phyloP scores from a whole-genome alignment of 306 rosid genomes.

The Cucurbita moschata region DNA sequence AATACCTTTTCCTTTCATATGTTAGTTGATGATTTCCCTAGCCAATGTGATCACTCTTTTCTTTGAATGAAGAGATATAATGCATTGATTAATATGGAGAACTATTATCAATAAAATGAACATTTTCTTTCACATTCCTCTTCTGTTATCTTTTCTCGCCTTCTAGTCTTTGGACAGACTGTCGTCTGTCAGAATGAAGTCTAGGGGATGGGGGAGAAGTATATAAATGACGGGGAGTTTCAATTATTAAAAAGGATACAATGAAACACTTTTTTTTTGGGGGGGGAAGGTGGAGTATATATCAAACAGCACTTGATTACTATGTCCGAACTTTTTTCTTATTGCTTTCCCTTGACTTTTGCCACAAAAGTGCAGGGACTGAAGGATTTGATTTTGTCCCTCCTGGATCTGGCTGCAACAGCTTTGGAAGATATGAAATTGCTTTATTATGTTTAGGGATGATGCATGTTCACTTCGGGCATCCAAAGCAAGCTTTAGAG shows the following conservation, averaged over 20 bases:
- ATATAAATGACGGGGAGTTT: not conserved
- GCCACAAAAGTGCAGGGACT: conserved; percentile 92
- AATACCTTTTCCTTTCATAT: not conserved
- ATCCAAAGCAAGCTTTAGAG: conserved; percentile 90
- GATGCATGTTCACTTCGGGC: conserved; percentile 96
- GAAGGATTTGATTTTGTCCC: conserved; percentile 84
- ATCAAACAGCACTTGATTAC: not conserved
- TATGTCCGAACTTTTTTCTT: not conserved
- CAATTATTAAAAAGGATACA: not conserved
- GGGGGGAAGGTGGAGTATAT: too few species aligned
- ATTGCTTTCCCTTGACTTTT: conserved; percentile 16
- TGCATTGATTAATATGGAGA: not conserved
- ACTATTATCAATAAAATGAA: not conserved
- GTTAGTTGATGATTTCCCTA: not conserved
- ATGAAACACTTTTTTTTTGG: not conserved
- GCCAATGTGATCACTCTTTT: not conserved
- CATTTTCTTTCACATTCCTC: not conserved
- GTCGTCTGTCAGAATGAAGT: not conserved
- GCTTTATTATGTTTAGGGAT: conserved; percentile 79
- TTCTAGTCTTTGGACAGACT: not conserved
- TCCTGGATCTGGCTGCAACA: conserved; percentile 40
- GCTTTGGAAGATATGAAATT: conserved; percentile 75
- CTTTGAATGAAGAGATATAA: not conserved
- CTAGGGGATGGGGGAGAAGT: not conserved
- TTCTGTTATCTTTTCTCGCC: not conserved